Percentiles rank a stretch among this genome's conserved stretches.
These are phyloP conservation scores for Ogataea zsoltii DNA, from an alignment of 805 yeast species.

Conservation along the genomic window DNA sequence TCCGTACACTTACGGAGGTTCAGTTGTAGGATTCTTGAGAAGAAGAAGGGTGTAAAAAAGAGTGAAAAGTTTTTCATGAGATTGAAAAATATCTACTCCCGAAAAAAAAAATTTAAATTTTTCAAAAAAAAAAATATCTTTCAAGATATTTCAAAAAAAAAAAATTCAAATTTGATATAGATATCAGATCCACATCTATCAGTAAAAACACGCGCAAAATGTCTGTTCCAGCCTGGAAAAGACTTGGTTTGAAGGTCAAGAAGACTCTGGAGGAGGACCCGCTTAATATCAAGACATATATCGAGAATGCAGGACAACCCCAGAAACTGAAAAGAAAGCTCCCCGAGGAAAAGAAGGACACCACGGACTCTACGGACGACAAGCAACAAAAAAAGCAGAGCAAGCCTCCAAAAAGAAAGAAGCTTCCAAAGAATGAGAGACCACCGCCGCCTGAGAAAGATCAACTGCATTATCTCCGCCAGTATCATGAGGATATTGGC, in stretches of 20 bases:
- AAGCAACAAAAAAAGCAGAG: conserved; percentile 38
- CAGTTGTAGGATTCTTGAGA: conserved; percentile 7
- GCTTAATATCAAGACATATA: conserved; percentile 41
- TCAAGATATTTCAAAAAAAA: not conserved
- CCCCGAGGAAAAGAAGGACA: not conserved
- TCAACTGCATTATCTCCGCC: conserved; percentile 65
- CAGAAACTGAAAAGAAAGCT: conserved; percentile 31
- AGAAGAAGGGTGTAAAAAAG: not conserved
- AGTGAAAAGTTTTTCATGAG: conserved; percentile 5
- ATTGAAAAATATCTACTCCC: not conserved
- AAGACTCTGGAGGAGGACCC: conserved; percentile 47
- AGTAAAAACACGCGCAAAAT: not conserved
- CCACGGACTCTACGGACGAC: conserved; percentile 21
- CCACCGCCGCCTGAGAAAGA: conserved; percentile 76
- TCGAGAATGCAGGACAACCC: conserved; percentile 32
- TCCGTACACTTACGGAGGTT: conserved; percentile 1
- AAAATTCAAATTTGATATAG: not conserved
- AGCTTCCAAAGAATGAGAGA: conserved; percentile 67
- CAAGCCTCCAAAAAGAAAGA: conserved; percentile 69
- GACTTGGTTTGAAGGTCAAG: conserved; percentile 66
- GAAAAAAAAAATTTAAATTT: conserved; percentile 3
- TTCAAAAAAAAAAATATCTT: not conserved
- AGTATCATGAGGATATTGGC: conserved; percentile 52
- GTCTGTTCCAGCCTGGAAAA: conserved; percentile 82
- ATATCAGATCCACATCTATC: conserved; percentile 19